These are phyloP conservation scores for Fusarium sterilihyphosum DNA, from an alignment of 2,329 filamentous ascomycete species.

Conservation along the genomic window DNA sequence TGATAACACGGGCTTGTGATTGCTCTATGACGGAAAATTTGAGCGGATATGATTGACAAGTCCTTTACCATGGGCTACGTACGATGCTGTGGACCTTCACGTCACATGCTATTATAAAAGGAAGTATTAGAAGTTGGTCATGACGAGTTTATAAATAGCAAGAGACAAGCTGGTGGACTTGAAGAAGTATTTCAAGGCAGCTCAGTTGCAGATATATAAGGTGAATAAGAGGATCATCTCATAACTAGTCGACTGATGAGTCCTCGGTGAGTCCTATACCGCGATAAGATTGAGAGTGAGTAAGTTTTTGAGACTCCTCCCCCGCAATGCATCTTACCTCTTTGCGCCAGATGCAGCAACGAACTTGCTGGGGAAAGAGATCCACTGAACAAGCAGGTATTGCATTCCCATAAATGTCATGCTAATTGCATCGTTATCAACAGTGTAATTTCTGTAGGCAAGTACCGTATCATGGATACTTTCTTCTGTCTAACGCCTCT, in stretches of 20 bases:
- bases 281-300: background rate
- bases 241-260: background rate
- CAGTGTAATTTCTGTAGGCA: background rate
- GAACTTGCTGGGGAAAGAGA: background rate
- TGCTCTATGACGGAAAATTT: background rate
- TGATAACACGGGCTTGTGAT: background rate
- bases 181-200: background rate
- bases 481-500: background rate
- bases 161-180: background rate
- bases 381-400: conserved; percentile 7
- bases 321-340: conserved; percentile 32
- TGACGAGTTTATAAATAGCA: background rate
- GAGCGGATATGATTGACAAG: background rate
- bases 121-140: too few relatives aligned
- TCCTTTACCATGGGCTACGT: background rate
- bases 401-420: background rate
- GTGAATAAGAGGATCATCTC: background rate
- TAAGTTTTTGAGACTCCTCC: conserved; percentile 4
- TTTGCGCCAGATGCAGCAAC: conserved; percentile 5
- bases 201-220: fast-evolving
- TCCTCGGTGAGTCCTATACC: background rate
- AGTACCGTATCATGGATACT: background rate
- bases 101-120: background rate
- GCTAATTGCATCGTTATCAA: background rate
- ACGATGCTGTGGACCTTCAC: conserved; percentile 9